Conservation (phyloP, 257 asterid genomes). For the Orobanche coerulescens region DNA sequence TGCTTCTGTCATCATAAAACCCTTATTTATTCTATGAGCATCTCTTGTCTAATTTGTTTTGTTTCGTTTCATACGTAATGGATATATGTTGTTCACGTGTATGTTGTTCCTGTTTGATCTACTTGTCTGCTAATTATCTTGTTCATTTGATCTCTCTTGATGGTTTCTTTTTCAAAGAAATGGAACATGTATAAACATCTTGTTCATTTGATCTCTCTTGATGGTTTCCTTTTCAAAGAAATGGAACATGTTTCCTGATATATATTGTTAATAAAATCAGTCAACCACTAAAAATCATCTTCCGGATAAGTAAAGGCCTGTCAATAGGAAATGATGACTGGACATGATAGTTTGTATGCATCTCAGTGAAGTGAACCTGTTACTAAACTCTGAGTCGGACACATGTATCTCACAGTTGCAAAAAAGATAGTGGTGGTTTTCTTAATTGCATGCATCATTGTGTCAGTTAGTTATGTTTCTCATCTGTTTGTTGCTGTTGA, state of each 20-base stretch:
- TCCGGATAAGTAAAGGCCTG: not conserved
- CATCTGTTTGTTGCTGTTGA: not conserved
- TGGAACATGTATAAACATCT: too few relatives aligned
- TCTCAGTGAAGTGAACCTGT: not conserved
- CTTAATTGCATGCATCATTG: not conserved
- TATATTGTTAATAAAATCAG: not conserved
- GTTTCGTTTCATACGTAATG: not conserved
- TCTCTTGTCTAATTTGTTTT: too few relatives aligned
- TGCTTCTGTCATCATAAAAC: too few relatives aligned
- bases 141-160: too few relatives aligned
- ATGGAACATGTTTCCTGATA: not conserved
- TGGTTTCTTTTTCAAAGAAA: too few relatives aligned
- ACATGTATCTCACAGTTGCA: not conserved
- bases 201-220: too few relatives aligned
- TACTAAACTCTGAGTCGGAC: not conserved
- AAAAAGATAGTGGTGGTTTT: not conserved
- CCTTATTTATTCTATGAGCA: too few relatives aligned
- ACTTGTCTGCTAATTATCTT: not conserved
- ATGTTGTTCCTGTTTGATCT: not conserved
- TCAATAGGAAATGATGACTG: not conserved
- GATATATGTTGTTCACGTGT: not conserved
- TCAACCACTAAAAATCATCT: not conserved
- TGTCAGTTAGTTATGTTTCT: not conserved
- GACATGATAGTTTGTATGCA: not conserved
- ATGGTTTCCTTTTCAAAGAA: not conserved